Percentiles rank a stretch among this genome's conserved stretches.
These are phyloP conservation scores for Auriculariales sp. DNA, from an alignment of 768 basidiomycete species.

Conservation along the genomic window DNA sequence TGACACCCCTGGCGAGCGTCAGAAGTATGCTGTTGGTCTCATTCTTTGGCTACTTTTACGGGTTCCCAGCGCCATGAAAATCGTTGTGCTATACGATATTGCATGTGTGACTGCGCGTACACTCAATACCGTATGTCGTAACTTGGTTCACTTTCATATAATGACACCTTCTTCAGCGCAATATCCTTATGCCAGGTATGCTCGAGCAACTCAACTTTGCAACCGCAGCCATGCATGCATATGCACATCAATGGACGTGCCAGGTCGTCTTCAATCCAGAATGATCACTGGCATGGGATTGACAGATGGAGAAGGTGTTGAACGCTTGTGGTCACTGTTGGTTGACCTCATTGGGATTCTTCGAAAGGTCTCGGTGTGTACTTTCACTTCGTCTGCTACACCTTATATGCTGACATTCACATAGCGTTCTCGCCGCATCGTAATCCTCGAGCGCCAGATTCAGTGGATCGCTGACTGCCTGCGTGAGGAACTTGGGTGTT, in stretches of 20 bases:
- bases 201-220: background rate
- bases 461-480: background rate
- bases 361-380: background rate
- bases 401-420: background rate
- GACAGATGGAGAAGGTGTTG: slow-evolving; percentile 21
- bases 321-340: slow-evolving; percentile 16
- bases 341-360: background rate
- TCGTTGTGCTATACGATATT: background rate
- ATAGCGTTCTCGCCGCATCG: background rate
- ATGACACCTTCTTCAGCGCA: no score
- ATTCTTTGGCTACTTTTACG: background rate
- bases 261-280: background rate
- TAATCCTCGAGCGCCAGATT: no score
- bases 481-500: slow-evolving; percentile 18
- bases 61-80: background rate
- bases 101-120: background rate
- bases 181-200: background rate
- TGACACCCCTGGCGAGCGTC: slow-evolving; percentile 1
- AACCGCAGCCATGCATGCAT: background rate
- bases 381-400: background rate
- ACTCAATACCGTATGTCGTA: no score
- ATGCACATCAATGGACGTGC: slow-evolving; percentile 2
- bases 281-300: slow-evolving; percentile 16
- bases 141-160: background rate
- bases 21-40: background rate